Evolutionary conservation across 2,329 filamentous ascomycete genomes (phyloP).

Genomic region (Penicillium sp.): DNA sequence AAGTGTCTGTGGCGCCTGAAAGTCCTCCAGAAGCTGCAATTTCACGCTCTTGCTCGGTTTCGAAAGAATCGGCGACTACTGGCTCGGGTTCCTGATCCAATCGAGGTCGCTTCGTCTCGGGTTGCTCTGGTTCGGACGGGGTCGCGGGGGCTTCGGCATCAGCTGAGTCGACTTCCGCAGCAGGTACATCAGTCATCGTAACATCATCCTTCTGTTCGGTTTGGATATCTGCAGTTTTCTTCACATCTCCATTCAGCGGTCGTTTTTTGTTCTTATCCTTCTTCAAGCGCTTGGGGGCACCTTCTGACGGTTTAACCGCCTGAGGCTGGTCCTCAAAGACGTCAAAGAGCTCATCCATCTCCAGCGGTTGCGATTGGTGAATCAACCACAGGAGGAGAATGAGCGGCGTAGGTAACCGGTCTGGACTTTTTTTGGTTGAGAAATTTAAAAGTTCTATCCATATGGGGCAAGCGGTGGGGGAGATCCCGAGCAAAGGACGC

Average conservation of each 20-base stretch:
- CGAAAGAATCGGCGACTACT: conserved; percentile 87
- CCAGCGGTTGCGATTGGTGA: conserved; percentile 18
- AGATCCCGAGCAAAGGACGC: not conserved
- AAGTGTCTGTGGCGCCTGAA: conserved; percentile 61
- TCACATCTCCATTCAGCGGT: conserved; percentile 77
- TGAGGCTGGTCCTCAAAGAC: conserved; percentile 71
- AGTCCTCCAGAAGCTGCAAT: conserved; percentile 75
- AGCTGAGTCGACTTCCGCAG: conserved; percentile 18
- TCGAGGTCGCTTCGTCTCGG: conserved; percentile 49
- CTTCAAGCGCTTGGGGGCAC: conserved; percentile 40
- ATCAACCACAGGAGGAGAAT: conserved; percentile 20
- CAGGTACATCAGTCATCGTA: conserved; percentile 22
- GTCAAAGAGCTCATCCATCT: conserved; percentile 78
- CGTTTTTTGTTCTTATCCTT: conserved; percentile 77
- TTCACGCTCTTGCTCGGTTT: conserved; percentile 91
- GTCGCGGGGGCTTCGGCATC: conserved; percentile 18
- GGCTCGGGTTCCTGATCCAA: conserved; percentile 67
- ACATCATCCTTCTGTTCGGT: conserved; percentile 35
- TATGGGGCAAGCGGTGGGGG: conserved; percentile 30
- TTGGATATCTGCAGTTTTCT: conserved; percentile 44
- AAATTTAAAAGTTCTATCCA: conserved; percentile 36
- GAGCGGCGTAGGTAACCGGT: conserved; percentile 11
- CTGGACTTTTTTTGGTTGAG: conserved; percentile 27
- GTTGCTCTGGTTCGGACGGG: conserved; percentile 39
- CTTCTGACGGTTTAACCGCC: conserved; percentile 39